These are phyloP conservation scores for Botrytis squamosa DNA, from an alignment of 2,329 filamentous ascomycete species.

Conservation along the genomic window DNA sequence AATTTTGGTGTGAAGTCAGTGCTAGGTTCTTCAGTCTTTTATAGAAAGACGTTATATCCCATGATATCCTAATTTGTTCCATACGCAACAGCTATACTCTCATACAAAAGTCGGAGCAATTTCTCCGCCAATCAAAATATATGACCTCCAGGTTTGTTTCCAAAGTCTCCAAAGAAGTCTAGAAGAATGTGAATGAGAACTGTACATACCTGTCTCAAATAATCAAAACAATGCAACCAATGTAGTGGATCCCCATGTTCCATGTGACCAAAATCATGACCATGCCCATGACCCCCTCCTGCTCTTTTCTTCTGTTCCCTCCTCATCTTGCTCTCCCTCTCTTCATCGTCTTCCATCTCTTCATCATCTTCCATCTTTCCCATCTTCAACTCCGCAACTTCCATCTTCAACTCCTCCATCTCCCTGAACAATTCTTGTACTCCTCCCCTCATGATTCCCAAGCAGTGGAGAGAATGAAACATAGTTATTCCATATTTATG, in stretches of 20 bases:
- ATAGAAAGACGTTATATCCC: neutral
- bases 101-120: too few species aligned
- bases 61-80: neutral
- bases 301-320: neutral
- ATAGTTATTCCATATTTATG: constrained; percentile 16
- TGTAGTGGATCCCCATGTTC: constrained; percentile 16
- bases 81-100: too few species aligned
- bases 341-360: neutral
- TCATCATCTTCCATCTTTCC: neutral
- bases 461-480: constrained; percentile 18
- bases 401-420: constrained; percentile 4
- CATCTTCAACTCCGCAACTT: neutral
- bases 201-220: constrained; percentile 22
- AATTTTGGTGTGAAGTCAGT: neutral
- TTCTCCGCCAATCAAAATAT: too few species aligned
- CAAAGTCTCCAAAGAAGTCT: neutral
- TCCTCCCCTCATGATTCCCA: constrained; percentile 14
- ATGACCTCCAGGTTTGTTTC: neutral
- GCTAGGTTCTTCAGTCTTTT: neutral
- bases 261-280: constrained; percentile 13
- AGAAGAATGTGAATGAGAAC: neutral
- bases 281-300: neutral
- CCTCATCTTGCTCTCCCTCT: neutral
- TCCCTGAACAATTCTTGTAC: constrained; percentile 16
- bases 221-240: constrained; percentile 23